Percentiles rank a stretch among this genome's conserved stretches.
Evolutionary conservation across 2,329 filamentous ascomycete genomes (phyloP).

Genomic region (Colletotrichum sp.): DNA sequence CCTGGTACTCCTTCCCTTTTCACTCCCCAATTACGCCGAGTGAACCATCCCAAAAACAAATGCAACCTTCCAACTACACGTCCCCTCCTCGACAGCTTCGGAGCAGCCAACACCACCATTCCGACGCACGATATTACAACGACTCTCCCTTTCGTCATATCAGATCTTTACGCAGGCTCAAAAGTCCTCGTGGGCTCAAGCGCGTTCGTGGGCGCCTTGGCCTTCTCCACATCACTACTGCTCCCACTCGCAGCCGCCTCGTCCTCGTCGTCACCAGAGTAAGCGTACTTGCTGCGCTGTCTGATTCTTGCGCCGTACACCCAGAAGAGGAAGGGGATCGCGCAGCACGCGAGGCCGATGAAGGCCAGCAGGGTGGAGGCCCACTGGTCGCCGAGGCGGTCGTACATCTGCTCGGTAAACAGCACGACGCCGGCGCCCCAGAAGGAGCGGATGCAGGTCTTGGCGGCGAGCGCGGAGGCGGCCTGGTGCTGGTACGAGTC

Average conservation of each 20-base stretch:
- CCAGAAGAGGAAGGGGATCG: conserved; percentile 85
- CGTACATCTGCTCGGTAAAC: conserved; percentile 84
- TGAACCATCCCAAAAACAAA: neutral
- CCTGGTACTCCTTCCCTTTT: neutral
- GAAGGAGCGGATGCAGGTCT: conserved; percentile 79
- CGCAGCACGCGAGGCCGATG: conserved; percentile 77
- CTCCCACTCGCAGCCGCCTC: conserved; percentile 26
- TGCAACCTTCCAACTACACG: neutral
- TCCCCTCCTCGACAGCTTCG: neutral
- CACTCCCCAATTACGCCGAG: neutral
- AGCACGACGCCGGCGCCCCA: conserved; percentile 81
- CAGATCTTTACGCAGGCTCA: neutral
- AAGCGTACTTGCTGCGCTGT: conserved; percentile 74
- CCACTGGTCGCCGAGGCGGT: conserved; percentile 76
- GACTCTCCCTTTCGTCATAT: fast-evolving
- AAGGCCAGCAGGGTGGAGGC: conserved; percentile 76
- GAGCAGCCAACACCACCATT: neutral
- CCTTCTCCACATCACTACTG: conserved; percentile 43
- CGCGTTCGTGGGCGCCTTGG: conserved; percentile 26
- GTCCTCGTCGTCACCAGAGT: conserved; percentile 59
- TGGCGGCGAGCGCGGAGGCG: conserved; percentile 80
- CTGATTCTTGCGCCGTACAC: conserved; percentile 76
- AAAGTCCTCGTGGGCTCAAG: neutral
- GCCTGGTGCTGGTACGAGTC: conserved; percentile 73
- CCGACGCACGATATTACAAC: neutral